Evolutionary conservation across 805 yeast species (phyloP).

Genomic region (Yarrowia sp.): DNA sequence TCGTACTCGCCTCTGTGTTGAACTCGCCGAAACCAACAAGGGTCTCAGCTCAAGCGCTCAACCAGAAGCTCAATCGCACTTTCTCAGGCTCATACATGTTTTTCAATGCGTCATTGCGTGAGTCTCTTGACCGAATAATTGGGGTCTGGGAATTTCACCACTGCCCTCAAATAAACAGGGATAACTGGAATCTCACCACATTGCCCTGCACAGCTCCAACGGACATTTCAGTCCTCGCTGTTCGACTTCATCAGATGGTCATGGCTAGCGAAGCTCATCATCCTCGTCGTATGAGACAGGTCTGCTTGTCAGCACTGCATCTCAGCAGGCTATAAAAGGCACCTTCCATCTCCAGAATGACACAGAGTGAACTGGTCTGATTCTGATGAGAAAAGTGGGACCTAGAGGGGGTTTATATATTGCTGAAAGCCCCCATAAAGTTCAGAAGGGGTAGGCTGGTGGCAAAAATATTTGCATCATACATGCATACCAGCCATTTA

Average conservation of each 20-base stretch:
- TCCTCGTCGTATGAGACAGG: slow-evolving; percentile 12
- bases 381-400: not conserved
- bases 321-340: slow-evolving; percentile 10
- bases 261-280: too few relatives aligned
- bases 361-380: slow-evolving; percentile 17
- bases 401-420: slow-evolving; percentile 7
- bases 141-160: not conserved
- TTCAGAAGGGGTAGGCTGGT: not conserved
- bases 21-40: not conserved
- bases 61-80: too few relatives aligned
- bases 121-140: not conserved
- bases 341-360: slow-evolving; percentile 13
- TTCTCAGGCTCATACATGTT: slow-evolving; percentile 1
- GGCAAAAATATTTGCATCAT: not conserved
- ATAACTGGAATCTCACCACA: slow-evolving; percentile 4
- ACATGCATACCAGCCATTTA: slow-evolving; percentile 4
- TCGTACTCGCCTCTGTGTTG: not conserved
- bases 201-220: not conserved
- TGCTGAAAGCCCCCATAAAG: not conserved
- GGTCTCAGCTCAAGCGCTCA: not conserved
- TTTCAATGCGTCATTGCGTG: slow-evolving; percentile 2
- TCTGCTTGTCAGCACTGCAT: not conserved
- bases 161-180: not conserved
- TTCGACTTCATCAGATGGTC: too few relatives aligned
- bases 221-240: not conserved